A percentile compares a stretch with the other conserved stretches of the same genome.
Evolutionary conservation across 148 eudicot species (phyloP).

Genomic region (Diospyros lotus): DNA sequence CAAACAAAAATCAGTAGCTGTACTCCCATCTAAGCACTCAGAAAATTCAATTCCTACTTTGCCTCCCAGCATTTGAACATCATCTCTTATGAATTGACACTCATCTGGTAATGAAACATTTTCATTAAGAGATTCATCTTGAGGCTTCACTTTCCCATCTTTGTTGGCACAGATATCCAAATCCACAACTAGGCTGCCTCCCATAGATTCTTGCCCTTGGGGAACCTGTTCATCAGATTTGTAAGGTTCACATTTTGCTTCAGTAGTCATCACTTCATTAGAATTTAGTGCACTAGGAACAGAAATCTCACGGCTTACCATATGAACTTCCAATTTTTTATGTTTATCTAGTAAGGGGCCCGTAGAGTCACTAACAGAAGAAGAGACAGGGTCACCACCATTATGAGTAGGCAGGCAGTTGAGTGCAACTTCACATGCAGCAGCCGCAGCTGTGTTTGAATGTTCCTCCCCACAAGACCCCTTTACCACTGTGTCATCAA

Average conservation of each 20-base stretch:
- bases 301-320: conserved; percentile 3
- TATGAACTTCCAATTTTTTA: conserved; percentile 13
- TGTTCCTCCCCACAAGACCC: neutral
- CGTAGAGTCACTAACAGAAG: conserved; percentile 8
- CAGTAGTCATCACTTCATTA: conserved; percentile 10
- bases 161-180: conserved; percentile 17
- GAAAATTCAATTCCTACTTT: conserved; percentile 12
- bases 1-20: conserved; percentile 13
- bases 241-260: conserved; percentile 10
- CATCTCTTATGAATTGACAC: conserved; percentile 8
- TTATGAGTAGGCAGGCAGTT: conserved; percentile 1
- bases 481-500: neutral
- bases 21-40: conserved; percentile 19
- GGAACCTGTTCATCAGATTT: conserved; percentile 8
- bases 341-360: conserved; percentile 2
- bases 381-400: conserved; percentile 7
- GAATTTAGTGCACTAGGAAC: conserved; percentile 11
- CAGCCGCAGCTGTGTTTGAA: neutral
- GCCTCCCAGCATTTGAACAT: conserved; percentile 14
- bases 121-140: conserved; percentile 9
- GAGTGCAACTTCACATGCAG: conserved; percentile 1
- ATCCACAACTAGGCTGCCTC: conserved; percentile 14
- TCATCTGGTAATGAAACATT: conserved; percentile 15
- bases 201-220: conserved; percentile 19
- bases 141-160: conserved; percentile 14